Conservation (phyloP, 805 yeast species). For the Scheffersomyces spartinae region DNA sequence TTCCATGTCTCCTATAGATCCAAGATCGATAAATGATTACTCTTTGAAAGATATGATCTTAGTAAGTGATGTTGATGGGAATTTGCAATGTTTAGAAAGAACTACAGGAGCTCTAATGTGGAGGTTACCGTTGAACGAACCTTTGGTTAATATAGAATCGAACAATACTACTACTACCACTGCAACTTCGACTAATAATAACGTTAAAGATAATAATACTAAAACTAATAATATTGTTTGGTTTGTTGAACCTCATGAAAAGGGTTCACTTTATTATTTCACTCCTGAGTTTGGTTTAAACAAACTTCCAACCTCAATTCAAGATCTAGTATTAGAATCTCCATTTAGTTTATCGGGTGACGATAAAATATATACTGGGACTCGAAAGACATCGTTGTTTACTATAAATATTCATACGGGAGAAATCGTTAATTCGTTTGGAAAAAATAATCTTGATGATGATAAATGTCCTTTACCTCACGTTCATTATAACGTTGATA, state of each 20-base stretch:
- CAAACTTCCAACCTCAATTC: conserved; percentile 70
- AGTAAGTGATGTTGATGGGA: conserved; percentile 79
- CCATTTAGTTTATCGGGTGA: conserved; percentile 72
- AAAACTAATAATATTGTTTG: conserved; percentile 36
- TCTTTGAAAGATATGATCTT: conserved; percentile 46
- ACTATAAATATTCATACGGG: conserved; percentile 70
- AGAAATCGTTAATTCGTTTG: conserved; percentile 57
- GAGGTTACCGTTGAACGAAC: conserved; percentile 58
- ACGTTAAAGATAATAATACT: conserved; percentile 1
- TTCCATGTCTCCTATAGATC: too few species aligned
- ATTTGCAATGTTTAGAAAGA: conserved; percentile 69
- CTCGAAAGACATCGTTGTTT: conserved; percentile 62
- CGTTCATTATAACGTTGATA: conserved; percentile 4
- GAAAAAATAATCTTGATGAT: conserved; percentile 15
- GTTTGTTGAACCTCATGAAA: conserved; percentile 86
- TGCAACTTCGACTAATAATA: conserved; percentile 1
- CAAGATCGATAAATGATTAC: conserved; percentile 34
- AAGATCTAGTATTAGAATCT: conserved; percentile 65
- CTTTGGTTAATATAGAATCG: conserved; percentile 40
- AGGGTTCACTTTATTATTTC: conserved; percentile 76
- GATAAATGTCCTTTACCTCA: conserved; percentile 11
- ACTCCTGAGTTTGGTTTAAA: conserved; percentile 65
- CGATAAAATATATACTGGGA: conserved; percentile 83
- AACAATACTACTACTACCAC: conserved; percentile 3
- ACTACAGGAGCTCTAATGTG: conserved; percentile 65